Conservation (phyloP, 768 basidiomycete species). For the Plicaturopsis crispa region DNA sequence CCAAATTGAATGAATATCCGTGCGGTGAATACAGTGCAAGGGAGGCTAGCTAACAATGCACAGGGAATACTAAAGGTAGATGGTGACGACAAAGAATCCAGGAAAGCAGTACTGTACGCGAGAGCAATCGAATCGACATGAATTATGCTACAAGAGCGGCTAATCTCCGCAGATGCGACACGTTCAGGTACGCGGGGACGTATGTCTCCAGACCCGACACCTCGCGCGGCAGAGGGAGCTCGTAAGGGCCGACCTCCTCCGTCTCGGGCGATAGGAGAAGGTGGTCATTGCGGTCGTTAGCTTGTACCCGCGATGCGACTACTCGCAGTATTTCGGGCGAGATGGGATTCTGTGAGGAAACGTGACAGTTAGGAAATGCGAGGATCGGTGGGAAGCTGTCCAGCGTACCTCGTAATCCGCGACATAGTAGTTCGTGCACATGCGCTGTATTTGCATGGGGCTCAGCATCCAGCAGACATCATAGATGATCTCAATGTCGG, state of each 20-base stretch:
- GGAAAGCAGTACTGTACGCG: not conserved
- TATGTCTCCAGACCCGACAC: slow-evolving; percentile 96
- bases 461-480: slow-evolving; percentile 99
- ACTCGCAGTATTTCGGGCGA: slow-evolving; percentile 95
- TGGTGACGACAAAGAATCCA: slow-evolving; percentile 1
- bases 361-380: slow-evolving; percentile 3
- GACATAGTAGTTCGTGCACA: slow-evolving; percentile 98
- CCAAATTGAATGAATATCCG: too few species aligned
- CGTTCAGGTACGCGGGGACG: slow-evolving; percentile 86
- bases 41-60: too few species aligned
- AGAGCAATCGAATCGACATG: slow-evolving; percentile 6
- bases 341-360: slow-evolving; percentile 70
- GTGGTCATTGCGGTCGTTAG: slow-evolving; percentile 96
- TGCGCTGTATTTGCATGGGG: slow-evolving; percentile 98
- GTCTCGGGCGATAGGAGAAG: slow-evolving; percentile 92
- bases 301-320: slow-evolving; percentile 91
- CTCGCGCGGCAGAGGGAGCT: slow-evolving; percentile 88
- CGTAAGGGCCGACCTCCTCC: slow-evolving; percentile 95
- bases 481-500: slow-evolving; percentile 98
- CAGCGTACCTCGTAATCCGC: slow-evolving; percentile 90
- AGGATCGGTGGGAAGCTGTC: not conserved
- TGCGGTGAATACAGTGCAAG: too few species aligned
- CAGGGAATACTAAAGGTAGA: too few species aligned
- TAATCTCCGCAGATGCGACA: slow-evolving; percentile 81
- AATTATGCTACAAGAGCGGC: slow-evolving; percentile 76